These are phyloP conservation scores for Astrocystis sublimbata DNA, from an alignment of 495 filamentous ascomycete species.

Conservation along the genomic window DNA sequence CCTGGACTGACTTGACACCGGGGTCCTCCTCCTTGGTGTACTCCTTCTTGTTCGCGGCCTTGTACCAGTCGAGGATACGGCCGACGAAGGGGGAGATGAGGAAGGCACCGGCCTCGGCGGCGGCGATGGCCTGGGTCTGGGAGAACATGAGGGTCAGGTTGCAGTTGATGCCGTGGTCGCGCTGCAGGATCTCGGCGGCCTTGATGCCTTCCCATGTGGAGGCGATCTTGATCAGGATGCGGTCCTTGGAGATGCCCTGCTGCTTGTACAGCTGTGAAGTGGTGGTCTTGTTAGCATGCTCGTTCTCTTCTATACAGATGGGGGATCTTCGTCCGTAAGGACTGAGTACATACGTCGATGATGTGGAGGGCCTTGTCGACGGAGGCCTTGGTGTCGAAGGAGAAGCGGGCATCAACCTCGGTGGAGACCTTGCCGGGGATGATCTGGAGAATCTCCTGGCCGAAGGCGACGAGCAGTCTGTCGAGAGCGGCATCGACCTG, in stretches of 20 bases:
- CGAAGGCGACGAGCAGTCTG: conserved; percentile 94
- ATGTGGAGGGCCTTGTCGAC: conserved; percentile 96
- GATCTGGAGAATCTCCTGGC: conserved; percentile 94
- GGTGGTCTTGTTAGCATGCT: conserved; percentile 13
- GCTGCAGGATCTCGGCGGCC: conserved; percentile 92
- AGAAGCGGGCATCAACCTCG: conserved; percentile 95
- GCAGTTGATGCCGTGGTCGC: conserved; percentile 90
- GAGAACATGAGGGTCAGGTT: conserved; percentile 99
- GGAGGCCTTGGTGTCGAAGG: conserved; percentile 90
- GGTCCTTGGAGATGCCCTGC: conserved; percentile 87
- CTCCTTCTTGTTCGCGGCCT: conserved; percentile 90
- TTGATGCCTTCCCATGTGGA: conserved; percentile 97
- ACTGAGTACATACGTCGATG: conserved; percentile 72
- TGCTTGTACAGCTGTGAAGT: conserved; percentile 79
- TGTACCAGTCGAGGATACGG: conserved; percentile 99
- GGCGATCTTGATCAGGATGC: conserved; percentile 88
- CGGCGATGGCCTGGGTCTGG: conserved; percentile 89
- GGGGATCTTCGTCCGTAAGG: too few relatives aligned
- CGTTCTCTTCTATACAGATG: too few relatives aligned
- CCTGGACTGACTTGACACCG: conserved; percentile 91
- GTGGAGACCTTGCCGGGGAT: conserved; percentile 98
- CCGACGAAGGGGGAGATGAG: conserved; percentile 99
- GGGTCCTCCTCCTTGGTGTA: conserved; percentile 89
- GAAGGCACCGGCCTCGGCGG: conserved; percentile 94
- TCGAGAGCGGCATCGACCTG: conserved; percentile 84